Base-by-base conservation (phyloP, 2,329 filamentous ascomycete genomes). In the Venturia asperata region DNA sequence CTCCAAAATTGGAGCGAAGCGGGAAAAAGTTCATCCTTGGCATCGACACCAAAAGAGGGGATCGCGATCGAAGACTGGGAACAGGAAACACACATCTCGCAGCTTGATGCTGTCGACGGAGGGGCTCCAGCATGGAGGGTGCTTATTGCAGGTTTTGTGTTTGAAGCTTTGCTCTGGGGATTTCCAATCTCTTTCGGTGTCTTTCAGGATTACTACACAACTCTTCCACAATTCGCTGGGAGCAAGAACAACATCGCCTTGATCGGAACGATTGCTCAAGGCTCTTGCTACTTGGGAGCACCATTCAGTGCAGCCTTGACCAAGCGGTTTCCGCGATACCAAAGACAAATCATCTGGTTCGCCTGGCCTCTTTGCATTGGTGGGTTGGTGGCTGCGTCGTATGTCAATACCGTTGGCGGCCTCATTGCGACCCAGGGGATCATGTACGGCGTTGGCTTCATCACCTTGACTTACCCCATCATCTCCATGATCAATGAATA, bases 171-270 rank as follows among this genome's bases (percentile, higher is more conserved):
- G 21, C 76, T 83, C 34, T 85, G 81, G 82, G 81, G 87, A 1
- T 89, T 90, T 66, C 84, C 86, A 0, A 86, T 87, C 65, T 81
- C 85, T 0, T 91, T 87, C 71, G 88, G 87, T 58, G 81, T 91
- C 30, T 90, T 91, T 70, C 86, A 90, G 69, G 81, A 87, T 62
- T 87, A 88, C 73, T 90, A 90, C 72, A 82, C 79, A 41, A 81
- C 78, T 1, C 80, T 86, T 66, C 79, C 79, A 3, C 82, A 84
- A 1, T 90, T 90, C 65, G 75, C 76, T 3, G 80, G 80, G 3
- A 56, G 30, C 52, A 79, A 56, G 52, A 37, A 56, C 13, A 56
- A 56, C 30, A 84, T 89, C 62, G 81, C 86, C 30, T 77, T 85
- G 17, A 85, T 90, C 63, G 87, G 87, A 0, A 89, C 86, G 1